Evolutionary conservation across 1,139 yeast species (phyloP).

Genomic region (Saccharomyces pastorianus): DNA sequence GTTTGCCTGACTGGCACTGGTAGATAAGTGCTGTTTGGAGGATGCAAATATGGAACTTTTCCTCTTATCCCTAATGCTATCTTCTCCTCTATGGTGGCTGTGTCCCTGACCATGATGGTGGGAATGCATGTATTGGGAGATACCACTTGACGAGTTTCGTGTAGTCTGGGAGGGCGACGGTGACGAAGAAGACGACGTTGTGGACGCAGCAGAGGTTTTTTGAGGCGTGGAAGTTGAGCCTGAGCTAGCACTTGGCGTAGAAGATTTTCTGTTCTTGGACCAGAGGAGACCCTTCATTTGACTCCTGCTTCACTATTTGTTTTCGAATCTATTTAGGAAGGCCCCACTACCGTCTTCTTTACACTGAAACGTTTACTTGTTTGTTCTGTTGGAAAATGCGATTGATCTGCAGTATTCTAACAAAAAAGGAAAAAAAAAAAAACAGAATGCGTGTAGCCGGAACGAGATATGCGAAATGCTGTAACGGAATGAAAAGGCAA

Average conservation of each 20-base stretch:
- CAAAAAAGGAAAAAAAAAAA: background rate
- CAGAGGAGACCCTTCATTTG: slow-evolving; percentile 12
- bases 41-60: slow-evolving; percentile 5
- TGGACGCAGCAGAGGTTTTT: background rate
- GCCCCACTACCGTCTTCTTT: background rate
- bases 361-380: background rate
- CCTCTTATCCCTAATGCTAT: background rate
- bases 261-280: slow-evolving; percentile 9
- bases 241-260: slow-evolving; percentile 2
- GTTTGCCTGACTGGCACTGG: slow-evolving; percentile 3
- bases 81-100: background rate
- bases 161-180: background rate
- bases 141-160: background rate
- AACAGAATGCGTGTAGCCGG: background rate
- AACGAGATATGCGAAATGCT: background rate
- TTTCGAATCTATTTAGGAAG: background rate
- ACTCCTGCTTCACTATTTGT: background rate
- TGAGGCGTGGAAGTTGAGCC: slow-evolving; percentile 4
- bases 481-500: background rate
- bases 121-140: background rate
- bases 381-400: background rate
- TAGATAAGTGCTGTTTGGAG: slow-evolving; percentile 1
- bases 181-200: background rate
- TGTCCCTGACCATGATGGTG: background rate
- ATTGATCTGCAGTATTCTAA: background rate